Percentiles rank a stretch among this genome's conserved stretches.
Conservation (phyloP, 1,139 yeast genomes). For the Diutina pseudorugosa region DNA sequence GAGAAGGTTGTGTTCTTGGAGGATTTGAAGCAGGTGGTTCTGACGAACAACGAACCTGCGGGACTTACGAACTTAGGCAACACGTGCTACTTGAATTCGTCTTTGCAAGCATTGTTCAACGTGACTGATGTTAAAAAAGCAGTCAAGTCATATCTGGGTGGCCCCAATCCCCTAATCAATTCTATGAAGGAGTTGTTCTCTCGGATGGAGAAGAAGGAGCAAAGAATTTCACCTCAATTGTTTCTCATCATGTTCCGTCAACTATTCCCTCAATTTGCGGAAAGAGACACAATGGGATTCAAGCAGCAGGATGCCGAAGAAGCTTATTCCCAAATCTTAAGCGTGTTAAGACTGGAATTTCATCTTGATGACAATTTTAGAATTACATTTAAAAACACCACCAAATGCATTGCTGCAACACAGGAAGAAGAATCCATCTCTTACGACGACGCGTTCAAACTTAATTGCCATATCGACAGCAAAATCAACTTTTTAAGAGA, state of each 20-base stretch:
- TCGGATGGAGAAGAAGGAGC: conserved; percentile 34
- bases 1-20: conserved; percentile 52
- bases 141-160: conserved; percentile 11
- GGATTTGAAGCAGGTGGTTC: conserved; percentile 39
- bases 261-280: conserved; percentile 81
- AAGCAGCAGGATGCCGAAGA: conserved; percentile 99
- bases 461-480: conserved; percentile 80
- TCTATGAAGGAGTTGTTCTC: conserved; percentile 31
- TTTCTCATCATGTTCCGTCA: conserved; percentile 54
- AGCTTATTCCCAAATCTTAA: conserved; percentile 71
- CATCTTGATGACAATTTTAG: conserved; percentile 47
- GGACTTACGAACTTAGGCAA: conserved; percentile 87
- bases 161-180: conserved; percentile 8
- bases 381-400: conserved; percentile 48
- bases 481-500: conserved; percentile 81
- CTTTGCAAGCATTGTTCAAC: conserved; percentile 67
- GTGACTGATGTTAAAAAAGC: conserved; percentile 44
- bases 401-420: conserved; percentile 46
- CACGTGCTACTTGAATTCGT: conserved; percentile 88
- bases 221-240: conserved; percentile 43
- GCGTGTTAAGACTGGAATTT: conserved; percentile 37
- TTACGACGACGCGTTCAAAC: conserved; percentile 49
- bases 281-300: conserved; percentile 56
- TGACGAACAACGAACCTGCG: conserved; percentile 45
- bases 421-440: conserved; percentile 40